phyloP scores from a whole-genome alignment of 371 early-diverging fungal species.

The Chytridiales sp. region DNA sequence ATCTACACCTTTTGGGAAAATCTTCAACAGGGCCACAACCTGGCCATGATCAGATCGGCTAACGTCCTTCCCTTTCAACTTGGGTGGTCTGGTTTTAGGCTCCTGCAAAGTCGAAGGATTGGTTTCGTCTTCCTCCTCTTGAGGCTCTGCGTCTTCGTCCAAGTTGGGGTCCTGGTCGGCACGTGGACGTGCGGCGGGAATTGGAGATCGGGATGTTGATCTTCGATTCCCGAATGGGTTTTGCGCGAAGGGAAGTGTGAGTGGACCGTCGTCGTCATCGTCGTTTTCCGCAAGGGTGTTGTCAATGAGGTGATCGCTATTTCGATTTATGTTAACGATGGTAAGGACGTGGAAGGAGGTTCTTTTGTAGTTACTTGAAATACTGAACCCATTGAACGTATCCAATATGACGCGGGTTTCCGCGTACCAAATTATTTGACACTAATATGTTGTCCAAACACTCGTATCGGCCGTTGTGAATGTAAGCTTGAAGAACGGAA shows the following conservation, averaged over 20 bases:
- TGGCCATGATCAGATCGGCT: conserved; percentile 13
- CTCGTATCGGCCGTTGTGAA: conserved; percentile 25
- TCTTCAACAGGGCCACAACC: conserved; percentile 18
- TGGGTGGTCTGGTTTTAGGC: conserved; percentile 1
- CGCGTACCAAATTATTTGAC: conserved; percentile 17
- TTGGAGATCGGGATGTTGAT: too few species aligned
- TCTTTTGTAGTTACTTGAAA: too few species aligned
- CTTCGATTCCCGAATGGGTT: background rate
- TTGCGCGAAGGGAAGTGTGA: conserved; percentile 7
- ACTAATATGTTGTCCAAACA: conserved; percentile 19
- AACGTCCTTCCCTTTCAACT: conserved; percentile 1
- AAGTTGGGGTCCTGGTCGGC: too few species aligned
- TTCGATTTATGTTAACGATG: too few species aligned
- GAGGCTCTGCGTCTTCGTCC: too few species aligned
- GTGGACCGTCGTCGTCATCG: conserved; percentile 18
- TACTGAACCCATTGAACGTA: conserved; percentile 23
- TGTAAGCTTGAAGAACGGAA: too few species aligned
- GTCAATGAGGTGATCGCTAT: conserved; percentile 22
- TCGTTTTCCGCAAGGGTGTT: conserved; percentile 15
- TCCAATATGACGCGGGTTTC: conserved; percentile 17
- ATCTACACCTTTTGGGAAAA: conserved; percentile 11
- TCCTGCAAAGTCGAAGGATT: too few species aligned
- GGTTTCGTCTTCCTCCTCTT: too few species aligned
- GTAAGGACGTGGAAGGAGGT: too few species aligned
- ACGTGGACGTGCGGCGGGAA: too few species aligned